These are phyloP conservation scores for Apiospora arundinis DNA, from an alignment of 2,329 filamentous ascomycete species.

Conservation along the genomic window DNA sequence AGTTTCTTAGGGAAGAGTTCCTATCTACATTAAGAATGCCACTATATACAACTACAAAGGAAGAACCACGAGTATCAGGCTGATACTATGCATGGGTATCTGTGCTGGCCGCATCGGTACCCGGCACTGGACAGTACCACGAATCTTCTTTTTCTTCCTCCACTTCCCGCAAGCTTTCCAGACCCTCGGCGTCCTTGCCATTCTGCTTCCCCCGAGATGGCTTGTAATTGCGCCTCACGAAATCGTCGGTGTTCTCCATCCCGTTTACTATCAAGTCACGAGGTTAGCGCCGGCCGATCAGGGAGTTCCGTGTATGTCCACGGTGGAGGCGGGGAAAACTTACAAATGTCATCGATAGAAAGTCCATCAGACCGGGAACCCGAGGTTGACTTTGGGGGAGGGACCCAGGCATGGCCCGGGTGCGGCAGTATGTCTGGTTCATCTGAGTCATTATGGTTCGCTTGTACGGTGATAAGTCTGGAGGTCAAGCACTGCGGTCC, in stretches of 20 bases:
- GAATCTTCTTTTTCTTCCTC: background rate
- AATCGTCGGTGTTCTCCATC: background rate
- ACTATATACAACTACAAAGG: background rate
- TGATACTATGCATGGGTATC: background rate
- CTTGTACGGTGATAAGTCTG: background rate
- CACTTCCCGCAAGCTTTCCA: background rate
- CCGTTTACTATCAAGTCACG: background rate
- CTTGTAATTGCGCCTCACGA: background rate
- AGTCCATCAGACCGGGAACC: background rate
- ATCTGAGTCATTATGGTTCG: background rate
- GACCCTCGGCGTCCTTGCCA: background rate
- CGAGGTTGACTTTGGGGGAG: background rate
- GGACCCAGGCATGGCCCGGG: background rate
- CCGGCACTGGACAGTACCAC: background rate
- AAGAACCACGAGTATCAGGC: background rate
- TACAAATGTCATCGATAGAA: background rate
- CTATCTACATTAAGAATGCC: background rate
- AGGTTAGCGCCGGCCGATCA: background rate
- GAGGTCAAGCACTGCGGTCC: conserved; percentile 1
- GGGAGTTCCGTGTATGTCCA: background rate
- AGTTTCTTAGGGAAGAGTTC: too few relatives aligned
- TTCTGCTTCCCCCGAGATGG: background rate
- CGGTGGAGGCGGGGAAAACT: background rate
- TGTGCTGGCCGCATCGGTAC: background rate
- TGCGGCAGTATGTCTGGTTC: background rate